Base-by-base conservation (phyloP, 1,284 basidiomycete species). In the Erythrobasidium hasegawianum region DNA sequence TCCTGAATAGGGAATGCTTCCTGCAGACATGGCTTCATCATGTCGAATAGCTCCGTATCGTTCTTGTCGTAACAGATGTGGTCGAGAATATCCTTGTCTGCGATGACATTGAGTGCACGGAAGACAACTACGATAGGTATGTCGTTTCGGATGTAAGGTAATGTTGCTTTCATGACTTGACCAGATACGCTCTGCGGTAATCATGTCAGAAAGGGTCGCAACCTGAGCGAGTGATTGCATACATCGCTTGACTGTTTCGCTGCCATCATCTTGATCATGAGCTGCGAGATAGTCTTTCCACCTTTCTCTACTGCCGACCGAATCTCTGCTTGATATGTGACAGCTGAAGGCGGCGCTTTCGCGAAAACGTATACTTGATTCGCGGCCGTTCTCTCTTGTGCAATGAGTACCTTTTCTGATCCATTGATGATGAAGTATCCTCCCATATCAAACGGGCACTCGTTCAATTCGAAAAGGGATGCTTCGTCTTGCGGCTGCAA, bases 341-440 rank as follows among this genome's bases (percentile, higher is more conserved):
- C 90, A 8, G 94, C 91, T 5, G 92, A 94, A 1, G 96, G 96
- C 67, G 97, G 90, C 0, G 91, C 91, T 78, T 98, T 98, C 67
- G 94, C 92, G 77, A 99, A 99, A 67, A 97, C 94, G 78, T 98
- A 99, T 73, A 99, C 96, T 75, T 97, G 94, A 79, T 99, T 99
- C 45, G 93, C 95, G 9, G 96, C 95, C 94, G 98, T 98, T 59
- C 96, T 86, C 78, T 99, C 95, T 77, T 99, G 95, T 0, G 96
- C 95, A 79, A 99, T 99, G 71, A 99, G 83, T 27, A 99, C 95
- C 79, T 99, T 99, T 79, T 99, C 95, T 1, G 96, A 98, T 27
- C 95, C 95, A 74, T 97, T 98, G 81, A 99, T 97, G 78, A 99
- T 91, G 78, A 99, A 99, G 79, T 99, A 99, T 68, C 95, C 95